phyloP scores from a whole-genome alignment of 2,329 filamentous ascomycete species.

The Dendryphion nanum region DNA sequence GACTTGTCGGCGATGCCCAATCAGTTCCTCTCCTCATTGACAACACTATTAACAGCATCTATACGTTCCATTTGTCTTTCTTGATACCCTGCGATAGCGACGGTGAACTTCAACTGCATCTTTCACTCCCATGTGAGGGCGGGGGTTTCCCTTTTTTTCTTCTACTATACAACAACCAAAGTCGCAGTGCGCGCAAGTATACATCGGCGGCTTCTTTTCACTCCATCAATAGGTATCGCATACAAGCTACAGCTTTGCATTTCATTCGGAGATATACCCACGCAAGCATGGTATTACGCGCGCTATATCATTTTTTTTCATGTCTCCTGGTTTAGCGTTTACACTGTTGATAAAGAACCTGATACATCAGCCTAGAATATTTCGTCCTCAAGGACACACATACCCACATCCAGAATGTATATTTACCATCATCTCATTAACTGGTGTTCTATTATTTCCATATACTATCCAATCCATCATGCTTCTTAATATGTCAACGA shows the following conservation, averaged over 20 bases:
- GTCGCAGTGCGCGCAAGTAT: neutral
- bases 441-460: constrained; percentile 4
- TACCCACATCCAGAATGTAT: constrained; percentile 4
- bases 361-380: constrained; percentile 9
- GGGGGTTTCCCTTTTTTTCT: neutral
- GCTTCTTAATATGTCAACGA: neutral
- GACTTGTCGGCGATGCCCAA: neutral
- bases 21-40: neutral
- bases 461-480: neutral
- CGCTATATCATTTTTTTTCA: constrained; percentile 3
- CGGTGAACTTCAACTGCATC: constrained; percentile 5
- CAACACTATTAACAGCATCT: neutral
- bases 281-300: neutral
- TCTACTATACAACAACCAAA: constrained; percentile 1
- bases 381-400: constrained; percentile 13
- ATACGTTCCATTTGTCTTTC: constrained; percentile 5
- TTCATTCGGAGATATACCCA: neutral
- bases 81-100: constrained; percentile 11
- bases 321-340: constrained; percentile 12
- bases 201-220: neutral
- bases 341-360: neutral
- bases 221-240: neutral
- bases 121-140: constrained; percentile 1
- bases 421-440: constrained; percentile 1
- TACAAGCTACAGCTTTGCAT: neutral